A percentile compares a stretch with the other conserved stretches of the same genome.
Conservation (phyloP, 2,329 filamentous ascomycete species). For the Colletotrichum sp. region DNA sequence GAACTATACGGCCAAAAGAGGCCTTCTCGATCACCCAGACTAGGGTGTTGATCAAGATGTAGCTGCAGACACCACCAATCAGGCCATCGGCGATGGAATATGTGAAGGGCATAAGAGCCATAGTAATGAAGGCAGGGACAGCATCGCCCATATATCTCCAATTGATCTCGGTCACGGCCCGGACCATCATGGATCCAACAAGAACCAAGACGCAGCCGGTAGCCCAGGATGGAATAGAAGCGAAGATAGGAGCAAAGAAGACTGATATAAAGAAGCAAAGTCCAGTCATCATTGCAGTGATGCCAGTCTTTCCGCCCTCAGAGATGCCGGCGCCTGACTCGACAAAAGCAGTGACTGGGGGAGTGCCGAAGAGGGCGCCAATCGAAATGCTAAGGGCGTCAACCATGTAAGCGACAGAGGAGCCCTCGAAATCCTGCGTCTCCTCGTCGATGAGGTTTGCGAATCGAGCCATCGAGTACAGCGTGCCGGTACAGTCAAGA, state of each 20-base stretch:
- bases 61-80: slow-evolving; percentile 80
- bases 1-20: slow-evolving; percentile 73
- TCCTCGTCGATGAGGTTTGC: slow-evolving; percentile 79
- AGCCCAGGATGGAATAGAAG: slow-evolving; percentile 87
- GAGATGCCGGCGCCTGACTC: slow-evolving; percentile 91
- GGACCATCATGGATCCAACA: slow-evolving; percentile 87
- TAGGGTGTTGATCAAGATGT: slow-evolving; percentile 75
- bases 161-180: slow-evolving; percentile 82
- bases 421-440: slow-evolving; percentile 88
- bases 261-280: slow-evolving; percentile 86
- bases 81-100: slow-evolving; percentile 89
- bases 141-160: slow-evolving; percentile 87
- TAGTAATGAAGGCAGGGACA: slow-evolving; percentile 83
- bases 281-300: slow-evolving; percentile 82
- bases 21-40: slow-evolving; percentile 73
- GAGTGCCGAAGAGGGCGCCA: slow-evolving; percentile 76
- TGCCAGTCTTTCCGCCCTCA: slow-evolving; percentile 82
- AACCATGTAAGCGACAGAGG: slow-evolving; percentile 81
- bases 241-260: slow-evolving; percentile 91
- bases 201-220: slow-evolving; percentile 88
- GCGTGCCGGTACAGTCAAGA: slow-evolving; percentile 82
- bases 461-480: slow-evolving; percentile 91
- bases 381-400: slow-evolving; percentile 82
- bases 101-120: slow-evolving; percentile 87
- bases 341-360: slow-evolving; percentile 86